Evolutionary conservation across 31 red algal species (phyloP), one percentile per base, ranked within the genome.

Genomic region (Endocladia muricata): DNA sequence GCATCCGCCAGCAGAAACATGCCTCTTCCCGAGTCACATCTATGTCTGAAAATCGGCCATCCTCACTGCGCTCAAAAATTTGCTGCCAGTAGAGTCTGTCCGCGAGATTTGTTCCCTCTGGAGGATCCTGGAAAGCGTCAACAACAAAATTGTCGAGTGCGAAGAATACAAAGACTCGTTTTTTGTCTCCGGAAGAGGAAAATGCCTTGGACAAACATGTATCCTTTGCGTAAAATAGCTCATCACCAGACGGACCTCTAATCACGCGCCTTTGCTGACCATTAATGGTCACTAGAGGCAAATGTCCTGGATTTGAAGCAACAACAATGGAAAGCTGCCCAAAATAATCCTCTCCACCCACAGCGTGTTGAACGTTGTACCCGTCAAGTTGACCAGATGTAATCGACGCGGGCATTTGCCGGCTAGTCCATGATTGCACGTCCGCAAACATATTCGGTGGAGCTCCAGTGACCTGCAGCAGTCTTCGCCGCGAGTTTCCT

Each of bases 1-100:
- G 77, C 26, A 90, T 43, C 62, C 86, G 68, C 86, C 86, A 90
- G 58, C 86, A 90, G 38, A 81, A 90, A 47, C 86, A 90, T 17
- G 32, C 49, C 1, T 51, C 77, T 42, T 81, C 51, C 17, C 75
- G 71, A 37, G 23, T 35, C 22, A 73, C 70, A 17, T 68, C 43
- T 8, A 82, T 43, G 13, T 23, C 40, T 1, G 33, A 11, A 40
- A 80, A 70, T 61, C 49, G 37, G 26, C 77, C 78, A 74, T 59
- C 47, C 41, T 41, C 17, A 49, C 65, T 70, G 1, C 49, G 35
- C 55, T 58, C 52, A 60, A 55, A 90, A 2, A 90, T 38, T 51
- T 82, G 62, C 41, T 72, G 56, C 86, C 86, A 90, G 56, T 90
- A 82, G 29, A 90, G 37, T 22, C 41, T 61, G 34, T 79, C 75